Percentiles rank a stretch among this genome's conserved stretches.
Conservation (phyloP, 164 flowering plant species). For the Macadamia tetraphylla region DNA sequence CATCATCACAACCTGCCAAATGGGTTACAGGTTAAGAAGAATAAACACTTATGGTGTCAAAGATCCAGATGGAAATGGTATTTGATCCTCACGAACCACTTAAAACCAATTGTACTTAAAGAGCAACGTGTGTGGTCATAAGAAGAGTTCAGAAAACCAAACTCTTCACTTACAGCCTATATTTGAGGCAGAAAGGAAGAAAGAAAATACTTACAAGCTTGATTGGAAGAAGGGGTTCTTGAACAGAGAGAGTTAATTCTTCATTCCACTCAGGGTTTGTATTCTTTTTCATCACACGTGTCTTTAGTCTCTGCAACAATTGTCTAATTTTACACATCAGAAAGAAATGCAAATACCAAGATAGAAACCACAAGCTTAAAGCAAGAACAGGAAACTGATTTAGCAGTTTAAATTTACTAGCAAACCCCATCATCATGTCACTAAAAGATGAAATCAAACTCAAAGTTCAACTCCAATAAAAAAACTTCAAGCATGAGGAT, state of each 20-base stretch:
- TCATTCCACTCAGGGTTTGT: slow-evolving; percentile 72
- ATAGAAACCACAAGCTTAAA: background rate
- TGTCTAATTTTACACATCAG: background rate
- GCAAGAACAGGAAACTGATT: background rate
- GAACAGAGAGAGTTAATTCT: slow-evolving; percentile 56
- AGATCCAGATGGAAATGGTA: too few relatives aligned
- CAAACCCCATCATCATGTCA: background rate
- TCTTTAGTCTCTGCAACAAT: slow-evolving; percentile 51
- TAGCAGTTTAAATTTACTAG: background rate
- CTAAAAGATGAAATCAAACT: background rate
- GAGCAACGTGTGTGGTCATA: too few relatives aligned
- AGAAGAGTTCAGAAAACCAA: too few relatives aligned
- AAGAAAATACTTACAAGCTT: slow-evolving; percentile 30
- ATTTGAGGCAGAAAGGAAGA: background rate
- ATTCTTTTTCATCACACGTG: slow-evolving; percentile 43
- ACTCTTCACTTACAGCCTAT: background rate
- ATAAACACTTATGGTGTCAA: too few relatives aligned
- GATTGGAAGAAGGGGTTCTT: slow-evolving; percentile 39
- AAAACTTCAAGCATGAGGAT: background rate
- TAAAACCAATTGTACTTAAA: too few relatives aligned
- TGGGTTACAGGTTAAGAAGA: too few relatives aligned
- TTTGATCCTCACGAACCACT: too few relatives aligned
- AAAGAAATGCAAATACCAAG: background rate
- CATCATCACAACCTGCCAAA: too few relatives aligned
- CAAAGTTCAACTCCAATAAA: background rate